A percentile compares a stretch with the other conserved stretches of the same genome.
These are phyloP conservation scores for Entomortierella lignicola DNA, from an alignment of 192 early-diverging fungal species.

Conservation along the genomic window DNA sequence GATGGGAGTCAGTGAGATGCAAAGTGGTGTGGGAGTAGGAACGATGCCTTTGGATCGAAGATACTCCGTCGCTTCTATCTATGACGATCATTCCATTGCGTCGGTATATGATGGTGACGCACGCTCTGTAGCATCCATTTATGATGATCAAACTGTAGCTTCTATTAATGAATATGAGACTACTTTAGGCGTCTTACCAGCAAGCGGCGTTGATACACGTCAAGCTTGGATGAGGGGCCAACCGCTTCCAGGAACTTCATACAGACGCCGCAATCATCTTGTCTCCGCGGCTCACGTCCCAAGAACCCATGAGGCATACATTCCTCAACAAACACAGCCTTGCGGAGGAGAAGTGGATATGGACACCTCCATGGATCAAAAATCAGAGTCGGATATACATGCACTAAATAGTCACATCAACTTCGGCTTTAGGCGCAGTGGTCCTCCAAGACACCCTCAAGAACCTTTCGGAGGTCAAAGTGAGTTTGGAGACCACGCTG, in stretches of 20 bases:
- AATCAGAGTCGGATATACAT: neutral
- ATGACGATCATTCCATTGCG: constrained; percentile 6
- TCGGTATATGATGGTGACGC: constrained; percentile 11
- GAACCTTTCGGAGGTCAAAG: neutral
- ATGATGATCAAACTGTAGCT: constrained; percentile 22
- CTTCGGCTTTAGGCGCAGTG: too few species aligned
- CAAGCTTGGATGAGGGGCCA: constrained; percentile 18
- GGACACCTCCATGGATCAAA: neutral
- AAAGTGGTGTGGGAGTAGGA: neutral
- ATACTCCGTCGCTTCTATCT: constrained; percentile 32
- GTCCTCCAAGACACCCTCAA: neutral
- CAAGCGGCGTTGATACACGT: neutral
- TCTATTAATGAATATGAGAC: constrained; percentile 13
- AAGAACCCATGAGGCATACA: neutral
- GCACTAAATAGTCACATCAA: neutral
- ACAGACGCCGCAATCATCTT: constrained; percentile 4
- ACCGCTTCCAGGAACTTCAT: constrained; percentile 12
- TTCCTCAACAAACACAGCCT: neutral
- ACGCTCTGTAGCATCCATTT: constrained; percentile 16
- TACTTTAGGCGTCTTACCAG: neutral
- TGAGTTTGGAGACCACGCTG: neutral
- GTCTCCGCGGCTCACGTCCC: constrained; percentile 22
- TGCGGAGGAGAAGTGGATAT: neutral
- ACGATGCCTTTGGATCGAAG: neutral
- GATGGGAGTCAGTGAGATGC: neutral